Evolutionary conservation across 2,329 filamentous ascomycete genomes (phyloP).

Genomic region (Aspergillus quadrilineatus): DNA sequence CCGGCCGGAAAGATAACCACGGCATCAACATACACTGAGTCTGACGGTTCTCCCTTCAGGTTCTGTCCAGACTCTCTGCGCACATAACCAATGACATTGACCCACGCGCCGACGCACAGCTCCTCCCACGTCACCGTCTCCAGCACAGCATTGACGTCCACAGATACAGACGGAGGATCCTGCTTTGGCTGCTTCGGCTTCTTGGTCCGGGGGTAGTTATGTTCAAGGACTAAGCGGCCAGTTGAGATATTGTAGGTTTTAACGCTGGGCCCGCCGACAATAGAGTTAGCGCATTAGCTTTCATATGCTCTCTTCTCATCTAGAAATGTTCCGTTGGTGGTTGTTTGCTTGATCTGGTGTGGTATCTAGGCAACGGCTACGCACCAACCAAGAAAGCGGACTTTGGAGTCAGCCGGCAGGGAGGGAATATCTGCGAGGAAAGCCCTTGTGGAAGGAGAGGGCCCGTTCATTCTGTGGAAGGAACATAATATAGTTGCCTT

Average conservation of each 20-base stretch:
- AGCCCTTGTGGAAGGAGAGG: constrained; percentile 63
- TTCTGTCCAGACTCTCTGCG: background rate
- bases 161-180: constrained; percentile 51
- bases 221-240: constrained; percentile 66
- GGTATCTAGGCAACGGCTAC: constrained; percentile 29
- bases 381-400: constrained; percentile 90
- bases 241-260: constrained; percentile 56
- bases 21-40: constrained; percentile 63
- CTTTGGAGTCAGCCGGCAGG: constrained; percentile 65
- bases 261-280: constrained; percentile 47
- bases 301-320: no score
- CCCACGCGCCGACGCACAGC: constrained; percentile 74
- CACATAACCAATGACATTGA: constrained; percentile 85
- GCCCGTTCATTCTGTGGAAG: constrained; percentile 46
- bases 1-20: constrained; percentile 76
- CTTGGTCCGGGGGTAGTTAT: constrained; percentile 54
- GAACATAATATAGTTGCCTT: constrained; percentile 7
- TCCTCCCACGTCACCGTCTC: constrained; percentile 62
- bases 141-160: constrained; percentile 72
- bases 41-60: background rate
- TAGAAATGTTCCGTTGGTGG: background rate
- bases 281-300: background rate
- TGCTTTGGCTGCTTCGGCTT: constrained; percentile 25
- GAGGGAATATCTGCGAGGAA: constrained; percentile 62
- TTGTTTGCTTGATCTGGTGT: background rate